Percentiles rank a stretch among this genome's conserved stretches.
Conservation (phyloP, 2,329 filamentous ascomycete genomes). For the Fusarium haematococcum region DNA sequence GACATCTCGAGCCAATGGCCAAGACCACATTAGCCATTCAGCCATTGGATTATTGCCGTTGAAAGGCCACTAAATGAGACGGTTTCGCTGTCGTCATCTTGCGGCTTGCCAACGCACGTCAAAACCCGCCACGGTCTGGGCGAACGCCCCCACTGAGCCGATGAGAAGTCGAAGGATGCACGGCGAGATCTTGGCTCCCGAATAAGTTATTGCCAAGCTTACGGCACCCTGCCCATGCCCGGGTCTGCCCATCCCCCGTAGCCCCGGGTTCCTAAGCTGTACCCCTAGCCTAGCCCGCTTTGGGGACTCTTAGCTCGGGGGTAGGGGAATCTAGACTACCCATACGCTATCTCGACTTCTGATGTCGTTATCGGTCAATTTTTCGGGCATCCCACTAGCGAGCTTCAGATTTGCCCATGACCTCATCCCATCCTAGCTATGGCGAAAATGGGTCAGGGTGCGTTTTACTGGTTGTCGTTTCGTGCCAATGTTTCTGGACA, state of each 20-base stretch:
- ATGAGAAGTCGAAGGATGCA: background rate
- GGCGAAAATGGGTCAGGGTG: background rate
- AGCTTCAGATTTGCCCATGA: constrained; percentile 1
- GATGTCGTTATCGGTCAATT: constrained; percentile 30
- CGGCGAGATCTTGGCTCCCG: constrained; percentile 2
- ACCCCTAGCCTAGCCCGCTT: constrained; percentile 6
- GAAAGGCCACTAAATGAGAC: background rate
- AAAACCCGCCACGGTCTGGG: background rate
- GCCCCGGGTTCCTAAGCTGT: background rate
- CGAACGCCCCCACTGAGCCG: constrained; percentile 8
- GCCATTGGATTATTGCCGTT: background rate
- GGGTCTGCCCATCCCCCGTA: background rate
- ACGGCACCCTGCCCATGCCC: background rate
- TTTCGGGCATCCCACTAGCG: background rate
- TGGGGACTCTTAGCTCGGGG: background rate
- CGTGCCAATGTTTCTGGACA: background rate
- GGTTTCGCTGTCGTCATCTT: constrained; percentile 7
- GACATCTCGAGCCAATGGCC: background rate
- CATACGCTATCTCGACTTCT: constrained; percentile 25
- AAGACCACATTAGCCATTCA: background rate
- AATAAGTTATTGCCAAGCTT: background rate
- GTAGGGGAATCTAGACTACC: constrained; percentile 1
- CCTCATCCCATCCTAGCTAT: constrained; percentile 28
- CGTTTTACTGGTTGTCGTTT: constrained; percentile 4
- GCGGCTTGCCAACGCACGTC: constrained; percentile 7